Evolutionary conservation across 345 rosid species (phyloP).

Genomic region (Lenwebbia sp.): DNA sequence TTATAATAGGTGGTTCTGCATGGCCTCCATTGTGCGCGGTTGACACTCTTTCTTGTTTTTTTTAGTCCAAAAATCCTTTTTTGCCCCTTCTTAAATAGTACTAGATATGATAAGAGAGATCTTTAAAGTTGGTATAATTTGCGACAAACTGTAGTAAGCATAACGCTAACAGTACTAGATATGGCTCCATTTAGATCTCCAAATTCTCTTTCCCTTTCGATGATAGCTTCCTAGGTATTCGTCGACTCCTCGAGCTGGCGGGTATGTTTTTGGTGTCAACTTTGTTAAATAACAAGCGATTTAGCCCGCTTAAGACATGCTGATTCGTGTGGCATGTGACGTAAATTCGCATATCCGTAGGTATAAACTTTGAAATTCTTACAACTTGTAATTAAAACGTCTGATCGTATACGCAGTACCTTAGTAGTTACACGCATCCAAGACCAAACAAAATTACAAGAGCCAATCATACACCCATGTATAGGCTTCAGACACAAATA

Average conservation of each 20-base stretch:
- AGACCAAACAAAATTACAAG: background rate
- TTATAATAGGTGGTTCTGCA: background rate
- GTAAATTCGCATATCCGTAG: background rate
- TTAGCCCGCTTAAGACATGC: background rate
- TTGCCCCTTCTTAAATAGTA: background rate
- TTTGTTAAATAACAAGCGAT: background rate
- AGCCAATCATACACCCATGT: background rate
- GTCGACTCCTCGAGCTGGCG: background rate
- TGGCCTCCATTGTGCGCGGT: background rate
- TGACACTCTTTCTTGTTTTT: background rate
- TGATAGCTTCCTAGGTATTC: background rate
- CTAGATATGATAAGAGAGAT: background rate
- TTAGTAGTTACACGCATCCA: background rate
- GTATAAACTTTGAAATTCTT: background rate
- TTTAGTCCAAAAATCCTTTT: background rate
- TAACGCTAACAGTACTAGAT: background rate
- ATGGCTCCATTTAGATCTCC: background rate
- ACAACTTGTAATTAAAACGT: background rate
- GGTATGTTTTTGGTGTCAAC: background rate
- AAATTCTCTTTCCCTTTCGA: background rate
- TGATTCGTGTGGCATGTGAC: background rate
- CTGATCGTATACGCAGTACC: background rate
- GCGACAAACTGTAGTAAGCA: background rate
- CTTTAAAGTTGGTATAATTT: background rate
- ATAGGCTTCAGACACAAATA: background rate